Percentiles rank a stretch among this genome's conserved stretches.
Conservation (phyloP, 164 flowering plant genomes). For the Aristolochia fimbriata region DNA sequence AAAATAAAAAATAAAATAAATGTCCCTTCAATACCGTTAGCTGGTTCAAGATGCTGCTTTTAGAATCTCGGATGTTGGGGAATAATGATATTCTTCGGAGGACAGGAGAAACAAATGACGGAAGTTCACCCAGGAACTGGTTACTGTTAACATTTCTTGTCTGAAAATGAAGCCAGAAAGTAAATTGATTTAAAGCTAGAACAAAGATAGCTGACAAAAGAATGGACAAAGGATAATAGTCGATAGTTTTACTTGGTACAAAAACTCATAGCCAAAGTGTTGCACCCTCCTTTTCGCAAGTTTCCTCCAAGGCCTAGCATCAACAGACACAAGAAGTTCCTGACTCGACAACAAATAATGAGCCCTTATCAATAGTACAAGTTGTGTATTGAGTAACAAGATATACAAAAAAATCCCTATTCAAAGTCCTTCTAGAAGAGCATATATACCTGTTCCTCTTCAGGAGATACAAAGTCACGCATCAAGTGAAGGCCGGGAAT, state of each 20-base stretch:
- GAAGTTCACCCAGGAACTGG: conserved; percentile 68
- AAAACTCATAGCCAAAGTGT: conserved; percentile 89
- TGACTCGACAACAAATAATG: conserved; percentile 9
- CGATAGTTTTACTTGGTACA: conserved; percentile 50
- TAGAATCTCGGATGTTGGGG: conserved; percentile 22
- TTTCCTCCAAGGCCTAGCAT: conserved; percentile 62
- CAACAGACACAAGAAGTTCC: conserved; percentile 83
- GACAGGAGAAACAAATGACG: conserved; percentile 51
- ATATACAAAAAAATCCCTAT: not conserved
- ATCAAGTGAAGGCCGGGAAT: conserved; percentile 76
- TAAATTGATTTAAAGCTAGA: not conserved
- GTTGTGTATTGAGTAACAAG: not conserved
- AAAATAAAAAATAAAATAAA: too few species aligned
- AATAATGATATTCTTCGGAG: conserved; percentile 41
- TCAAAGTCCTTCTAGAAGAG: not conserved
- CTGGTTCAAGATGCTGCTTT: conserved; percentile 46
- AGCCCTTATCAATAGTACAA: not conserved
- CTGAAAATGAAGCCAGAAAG: conserved; percentile 23
- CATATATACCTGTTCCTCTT: conserved; percentile 59
- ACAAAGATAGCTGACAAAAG: not conserved
- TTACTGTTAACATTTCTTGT: conserved; percentile 72
- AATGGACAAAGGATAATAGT: not conserved
- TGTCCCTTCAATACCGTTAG: conserved; percentile 46
- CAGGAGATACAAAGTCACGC: conserved; percentile 50
- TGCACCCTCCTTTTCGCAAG: conserved; percentile 89